Conservation (phyloP, 176 grass and related monocot genomes). For the Elaeis guineensis region DNA sequence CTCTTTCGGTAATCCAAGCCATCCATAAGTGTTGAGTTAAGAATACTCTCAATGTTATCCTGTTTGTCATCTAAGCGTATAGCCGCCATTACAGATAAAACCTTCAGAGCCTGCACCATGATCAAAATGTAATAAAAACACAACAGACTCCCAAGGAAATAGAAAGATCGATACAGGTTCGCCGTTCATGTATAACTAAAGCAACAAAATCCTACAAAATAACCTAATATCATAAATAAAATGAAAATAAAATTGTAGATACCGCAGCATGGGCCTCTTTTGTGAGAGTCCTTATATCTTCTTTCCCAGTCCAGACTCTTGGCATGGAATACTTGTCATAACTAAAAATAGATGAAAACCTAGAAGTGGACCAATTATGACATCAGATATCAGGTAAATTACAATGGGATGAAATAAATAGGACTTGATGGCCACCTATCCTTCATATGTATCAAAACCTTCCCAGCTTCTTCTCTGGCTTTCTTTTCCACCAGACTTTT, state of each 20-base stretch:
- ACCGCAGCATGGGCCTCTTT: constrained; percentile 62
- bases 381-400: constrained; percentile 6
- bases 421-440: constrained; percentile 45
- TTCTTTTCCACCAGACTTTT: constrained; percentile 59
- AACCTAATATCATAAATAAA: not conserved
- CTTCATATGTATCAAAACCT: constrained; percentile 80
- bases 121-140: no score
- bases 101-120: constrained; percentile 62
- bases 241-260: constrained; percentile 13
- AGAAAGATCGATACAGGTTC: no score
- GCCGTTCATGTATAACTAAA: no score
- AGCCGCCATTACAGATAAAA: constrained; percentile 61
- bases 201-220: not conserved
- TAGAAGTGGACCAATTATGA: constrained; percentile 19
- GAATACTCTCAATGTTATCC: constrained; percentile 57
- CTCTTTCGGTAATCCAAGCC: constrained; percentile 31
- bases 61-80: constrained; percentile 56
- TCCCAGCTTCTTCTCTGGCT: constrained; percentile 70
- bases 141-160: no score
- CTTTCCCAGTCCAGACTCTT: constrained; percentile 64
- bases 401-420: no score
- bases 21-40: constrained; percentile 50
- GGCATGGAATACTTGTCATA: constrained; percentile 61
- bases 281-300: constrained; percentile 71
- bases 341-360: constrained; percentile 77